phyloP scores from a whole-genome alignment of 805 yeast genomes.

The Kodamaea kakaduensis region DNA sequence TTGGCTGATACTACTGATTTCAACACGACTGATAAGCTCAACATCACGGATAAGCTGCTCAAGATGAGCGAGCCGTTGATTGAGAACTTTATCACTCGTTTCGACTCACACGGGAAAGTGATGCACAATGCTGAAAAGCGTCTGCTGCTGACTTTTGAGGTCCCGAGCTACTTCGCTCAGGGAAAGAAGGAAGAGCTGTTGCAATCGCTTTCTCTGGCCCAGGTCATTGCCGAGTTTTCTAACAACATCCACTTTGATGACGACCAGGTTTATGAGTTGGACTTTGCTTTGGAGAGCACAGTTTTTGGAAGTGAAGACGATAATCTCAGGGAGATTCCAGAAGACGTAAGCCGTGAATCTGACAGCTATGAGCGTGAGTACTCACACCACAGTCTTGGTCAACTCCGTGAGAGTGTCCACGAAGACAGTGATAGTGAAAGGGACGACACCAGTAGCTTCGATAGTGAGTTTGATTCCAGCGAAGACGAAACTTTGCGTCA shows the following conservation, averaged over 20 bases:
- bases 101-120: slow-evolving; percentile 5
- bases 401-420: too few species aligned
- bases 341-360: too few species aligned
- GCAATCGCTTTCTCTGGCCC: slow-evolving; percentile 26
- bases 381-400: too few species aligned
- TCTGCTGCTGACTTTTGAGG: slow-evolving; percentile 11
- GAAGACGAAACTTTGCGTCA: too few species aligned
- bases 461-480: too few species aligned
- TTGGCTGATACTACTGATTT: slow-evolving; percentile 6
- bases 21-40: too few species aligned
- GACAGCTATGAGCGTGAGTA: too few species aligned
- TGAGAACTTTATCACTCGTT: slow-evolving; percentile 8
- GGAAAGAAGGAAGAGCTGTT: slow-evolving; percentile 16
- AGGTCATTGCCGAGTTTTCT: slow-evolving; percentile 26
- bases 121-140: slow-evolving; percentile 4
- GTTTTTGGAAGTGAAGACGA: too few species aligned
- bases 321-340: too few species aligned
- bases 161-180: slow-evolving; percentile 12
- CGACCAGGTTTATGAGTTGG: slow-evolving; percentile 1
- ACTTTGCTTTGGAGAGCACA: background rate
- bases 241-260: slow-evolving; percentile 22
- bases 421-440: too few species aligned
- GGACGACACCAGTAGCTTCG: too few species aligned
- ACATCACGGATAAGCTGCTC: slow-evolving; percentile 6
- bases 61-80: slow-evolving; percentile 3